Evolutionary conservation across 441 rosid species (phyloP).

Genomic region (Raphanus hybrid): DNA sequence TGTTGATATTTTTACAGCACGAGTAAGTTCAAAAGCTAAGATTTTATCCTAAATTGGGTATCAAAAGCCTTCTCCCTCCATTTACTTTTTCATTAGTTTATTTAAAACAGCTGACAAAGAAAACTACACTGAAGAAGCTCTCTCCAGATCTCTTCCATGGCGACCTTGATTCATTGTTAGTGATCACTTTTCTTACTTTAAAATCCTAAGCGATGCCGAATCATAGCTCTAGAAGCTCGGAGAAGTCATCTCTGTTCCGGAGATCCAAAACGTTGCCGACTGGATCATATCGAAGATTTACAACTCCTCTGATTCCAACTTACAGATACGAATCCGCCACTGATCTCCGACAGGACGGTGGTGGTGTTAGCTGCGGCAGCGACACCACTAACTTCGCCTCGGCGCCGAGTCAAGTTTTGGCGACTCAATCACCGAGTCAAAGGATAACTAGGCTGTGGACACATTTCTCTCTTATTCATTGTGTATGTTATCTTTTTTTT

Average conservation of each 20-base stretch:
- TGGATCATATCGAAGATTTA: constrained; percentile 54
- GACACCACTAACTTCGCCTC: constrained; percentile 27
- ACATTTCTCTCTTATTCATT: constrained; percentile 45
- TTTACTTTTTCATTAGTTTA: constrained; percentile 2
- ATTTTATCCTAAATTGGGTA: constrained; percentile 1
- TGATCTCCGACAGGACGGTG: constrained; percentile 51
- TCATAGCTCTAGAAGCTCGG: constrained; percentile 45
- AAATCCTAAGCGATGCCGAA: constrained; percentile 14
- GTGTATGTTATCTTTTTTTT: constrained; percentile 44
- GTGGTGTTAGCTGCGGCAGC: constrained; percentile 29
- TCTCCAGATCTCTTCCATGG: constrained; percentile 30
- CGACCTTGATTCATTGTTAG: background rate
- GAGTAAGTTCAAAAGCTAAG: background rate
- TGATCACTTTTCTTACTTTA: background rate
- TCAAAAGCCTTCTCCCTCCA: constrained; percentile 33
- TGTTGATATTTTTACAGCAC: no score
- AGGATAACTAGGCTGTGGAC: constrained; percentile 47
- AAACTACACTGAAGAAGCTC: constrained; percentile 21
- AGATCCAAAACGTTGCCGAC: constrained; percentile 55
- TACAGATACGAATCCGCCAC: constrained; percentile 51
- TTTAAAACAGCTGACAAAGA: background rate
- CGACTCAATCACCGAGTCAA: constrained; percentile 43
- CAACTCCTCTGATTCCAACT: constrained; percentile 64
- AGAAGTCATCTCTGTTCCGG: constrained; percentile 61
- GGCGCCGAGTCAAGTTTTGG: constrained; percentile 42